Base-by-base conservation (phyloP, 495 filamentous ascomycete species). In the Polyplosphaeria fusca region DNA sequence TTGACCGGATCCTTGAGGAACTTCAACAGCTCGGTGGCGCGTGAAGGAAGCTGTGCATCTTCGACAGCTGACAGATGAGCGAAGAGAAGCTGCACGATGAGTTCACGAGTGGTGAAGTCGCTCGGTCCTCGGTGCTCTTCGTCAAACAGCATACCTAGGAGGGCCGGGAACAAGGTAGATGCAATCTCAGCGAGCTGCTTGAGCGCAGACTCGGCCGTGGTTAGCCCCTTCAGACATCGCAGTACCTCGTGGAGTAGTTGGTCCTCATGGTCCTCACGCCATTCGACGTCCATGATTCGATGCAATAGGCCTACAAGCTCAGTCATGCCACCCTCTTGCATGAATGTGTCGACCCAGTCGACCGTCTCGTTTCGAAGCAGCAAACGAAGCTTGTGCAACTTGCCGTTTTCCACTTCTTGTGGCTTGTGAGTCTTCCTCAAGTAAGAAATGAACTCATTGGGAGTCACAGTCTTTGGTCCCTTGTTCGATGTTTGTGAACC, bases 191-290 rank as follows among this genome's bases (percentile, higher is more conserved):
- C 78, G n/a, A 98, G 82, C 61, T 89, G 85, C 53, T 85, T 77
- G 47, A 96, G 76, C 1, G 90, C 93, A 23, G 86, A 75, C 16
- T 85, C 89, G 3, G 91, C 95, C 14, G 94, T 98, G 73, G 89
- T 95, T 1, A 97, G 82, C 2, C 87, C 93, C 72, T 98, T 98
- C 19, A 98, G 79, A 64, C 94, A 97, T 37, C 96, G 83, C 27
- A 98, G 74, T 22, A 87, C 86, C 71, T 98, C 93, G 59, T 97
- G 92, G 12, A 97, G 79, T 18, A 98, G 79, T 18, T 82, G 83
- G 67, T 98, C 93, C 71, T 98, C 93, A 67, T 98, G 93, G 64
- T 98, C 93, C 76, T 96, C 93, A 66, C 91, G 86, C 93, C 93
- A 98, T 69, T 96, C 94, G 49, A 98, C 83, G 48, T 87, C 85